A percentile compares a stretch with the other conserved stretches of the same genome.
Evolutionary conservation across 2,329 filamentous ascomycete genomes (phyloP).

Genomic region (Emmonsiellopsis sp.): DNA sequence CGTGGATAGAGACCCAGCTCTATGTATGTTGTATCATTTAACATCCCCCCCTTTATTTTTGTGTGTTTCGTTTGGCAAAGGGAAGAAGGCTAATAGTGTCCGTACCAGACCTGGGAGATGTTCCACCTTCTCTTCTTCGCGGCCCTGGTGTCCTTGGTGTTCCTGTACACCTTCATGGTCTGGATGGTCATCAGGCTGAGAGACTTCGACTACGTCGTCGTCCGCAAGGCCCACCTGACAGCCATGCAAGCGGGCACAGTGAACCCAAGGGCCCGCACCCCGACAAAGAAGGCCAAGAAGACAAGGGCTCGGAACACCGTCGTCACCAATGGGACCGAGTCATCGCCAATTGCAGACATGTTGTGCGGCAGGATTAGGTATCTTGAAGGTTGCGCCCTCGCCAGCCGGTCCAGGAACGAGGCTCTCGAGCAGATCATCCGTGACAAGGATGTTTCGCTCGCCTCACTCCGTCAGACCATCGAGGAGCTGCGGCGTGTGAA

Average conservation of each 20-base stretch:
- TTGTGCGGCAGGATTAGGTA: neutral
- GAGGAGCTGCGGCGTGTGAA: neutral
- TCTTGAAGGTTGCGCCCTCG: neutral
- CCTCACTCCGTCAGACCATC: neutral
- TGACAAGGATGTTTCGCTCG: neutral
- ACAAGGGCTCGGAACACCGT: neutral
- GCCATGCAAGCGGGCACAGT: neutral
- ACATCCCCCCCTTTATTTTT: neutral
- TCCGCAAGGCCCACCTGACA: neutral
- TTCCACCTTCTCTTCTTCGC: conserved; percentile 3
- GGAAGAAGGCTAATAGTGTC: neutral
- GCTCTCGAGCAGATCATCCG: neutral
- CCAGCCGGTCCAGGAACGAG: neutral
- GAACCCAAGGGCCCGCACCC: neutral
- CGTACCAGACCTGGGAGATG: neutral
- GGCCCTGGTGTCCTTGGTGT: neutral
- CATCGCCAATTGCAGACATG: neutral
- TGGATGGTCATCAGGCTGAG: neutral
- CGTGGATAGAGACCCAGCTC: neutral
- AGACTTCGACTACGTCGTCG: neutral
- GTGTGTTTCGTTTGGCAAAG: neutral
- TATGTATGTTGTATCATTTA: neutral
- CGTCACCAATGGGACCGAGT: neutral
- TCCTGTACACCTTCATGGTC: neutral
- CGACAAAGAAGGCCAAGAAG: neutral